phyloP scores from a whole-genome alignment of 179 eudicot species.

The Beta corolliflora region DNA sequence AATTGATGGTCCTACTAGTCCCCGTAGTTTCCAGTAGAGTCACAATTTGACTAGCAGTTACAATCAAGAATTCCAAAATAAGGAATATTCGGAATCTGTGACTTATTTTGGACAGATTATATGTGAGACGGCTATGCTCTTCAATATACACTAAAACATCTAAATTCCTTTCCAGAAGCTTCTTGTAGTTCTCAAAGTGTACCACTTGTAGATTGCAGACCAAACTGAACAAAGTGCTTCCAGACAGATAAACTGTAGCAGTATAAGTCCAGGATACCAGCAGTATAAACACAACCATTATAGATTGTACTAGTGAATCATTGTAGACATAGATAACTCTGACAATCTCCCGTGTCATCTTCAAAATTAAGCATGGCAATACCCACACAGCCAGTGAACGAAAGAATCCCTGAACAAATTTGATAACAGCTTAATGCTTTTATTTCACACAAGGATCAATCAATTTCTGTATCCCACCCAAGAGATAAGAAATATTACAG shows the following conservation, averaged over 20 bases:
- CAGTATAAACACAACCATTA: constrained; percentile 37
- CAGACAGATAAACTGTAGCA: constrained; percentile 54
- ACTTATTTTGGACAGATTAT: constrained; percentile 71
- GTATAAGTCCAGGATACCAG: constrained; percentile 70
- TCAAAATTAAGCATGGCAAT: constrained; percentile 54
- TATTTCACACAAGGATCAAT: background rate
- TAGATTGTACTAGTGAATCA: constrained; percentile 45
- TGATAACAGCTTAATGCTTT: constrained; percentile 8
- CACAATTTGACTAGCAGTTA: constrained; percentile 59
- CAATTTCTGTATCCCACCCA: background rate
- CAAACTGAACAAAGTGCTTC: constrained; percentile 63
- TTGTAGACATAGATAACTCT: constrained; percentile 44
- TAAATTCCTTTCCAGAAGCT: constrained; percentile 63
- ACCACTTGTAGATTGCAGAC: constrained; percentile 74
- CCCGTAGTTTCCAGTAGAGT: constrained; percentile 75
- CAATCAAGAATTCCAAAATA: constrained; percentile 66
- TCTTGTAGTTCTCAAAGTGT: constrained; percentile 71
- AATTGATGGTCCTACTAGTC: constrained; percentile 49
- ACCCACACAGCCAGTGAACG: constrained; percentile 49
- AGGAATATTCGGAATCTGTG: constrained; percentile 77
- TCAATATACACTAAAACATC: constrained; percentile 68
- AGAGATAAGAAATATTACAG: background rate
- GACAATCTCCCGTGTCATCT: constrained; percentile 57
- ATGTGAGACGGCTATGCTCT: constrained; percentile 63
- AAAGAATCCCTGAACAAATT: constrained; percentile 57